Percentiles rank a stretch among this genome's conserved stretches.
Evolutionary conservation across 1,284 basidiomycete species (phyloP).

Genomic region (Golubevia sp.): DNA sequence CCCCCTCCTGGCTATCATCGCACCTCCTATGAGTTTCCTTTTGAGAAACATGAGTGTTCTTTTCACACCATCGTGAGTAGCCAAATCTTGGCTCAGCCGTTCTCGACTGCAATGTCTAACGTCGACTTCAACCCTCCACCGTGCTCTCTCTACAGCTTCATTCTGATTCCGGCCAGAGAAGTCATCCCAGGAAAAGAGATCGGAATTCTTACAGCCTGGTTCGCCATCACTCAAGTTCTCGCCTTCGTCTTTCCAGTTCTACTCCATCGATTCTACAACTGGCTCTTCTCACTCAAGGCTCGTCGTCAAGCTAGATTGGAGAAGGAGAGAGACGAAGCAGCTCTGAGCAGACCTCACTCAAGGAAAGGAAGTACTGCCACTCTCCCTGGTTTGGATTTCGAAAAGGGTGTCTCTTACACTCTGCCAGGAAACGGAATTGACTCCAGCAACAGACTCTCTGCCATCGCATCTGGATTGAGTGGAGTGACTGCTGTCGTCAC

Average conservation of each 20-base stretch:
- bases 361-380: constrained; percentile 7
- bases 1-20: constrained; percentile 23
- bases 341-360: not conserved
- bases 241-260: constrained; percentile 35
- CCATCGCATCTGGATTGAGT: constrained; percentile 25
- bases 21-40: constrained; percentile 45
- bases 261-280: constrained; percentile 11
- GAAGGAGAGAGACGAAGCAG: not conserved
- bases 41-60: constrained; percentile 37
- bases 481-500: constrained; percentile 30
- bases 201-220: constrained; percentile 40
- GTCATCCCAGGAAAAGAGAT: constrained; percentile 37
- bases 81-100: not conserved
- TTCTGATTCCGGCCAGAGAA: constrained; percentile 45
- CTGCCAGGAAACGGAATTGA: constrained; percentile 4
- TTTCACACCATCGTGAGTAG: no score
- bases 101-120: constrained; percentile 9
- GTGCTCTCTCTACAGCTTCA: constrained; percentile 12
- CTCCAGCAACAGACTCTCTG: constrained; percentile 10
- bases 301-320: not conserved
- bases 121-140: constrained; percentile 28
- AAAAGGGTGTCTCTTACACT: constrained; percentile 8
- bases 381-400: constrained; percentile 12
- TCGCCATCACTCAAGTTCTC: constrained; percentile 27
- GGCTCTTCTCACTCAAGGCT: constrained; percentile 7